Percentiles rank a stretch among this genome's conserved stretches.
These are phyloP conservation scores for Lentinula sp. DNA, from an alignment of 768 basidiomycete species.

Conservation along the genomic window DNA sequence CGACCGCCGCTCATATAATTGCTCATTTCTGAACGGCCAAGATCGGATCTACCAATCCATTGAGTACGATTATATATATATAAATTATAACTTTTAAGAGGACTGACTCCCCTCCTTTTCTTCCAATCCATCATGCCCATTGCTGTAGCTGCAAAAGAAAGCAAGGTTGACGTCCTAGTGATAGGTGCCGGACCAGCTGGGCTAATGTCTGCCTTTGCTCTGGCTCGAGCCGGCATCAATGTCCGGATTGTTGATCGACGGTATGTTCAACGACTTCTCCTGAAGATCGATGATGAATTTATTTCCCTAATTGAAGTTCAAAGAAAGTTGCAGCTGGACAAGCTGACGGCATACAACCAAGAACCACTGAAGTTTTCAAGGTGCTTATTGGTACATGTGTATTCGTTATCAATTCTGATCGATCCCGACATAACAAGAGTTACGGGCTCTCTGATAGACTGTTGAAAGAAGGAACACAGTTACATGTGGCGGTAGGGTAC, in stretches of 20 bases:
- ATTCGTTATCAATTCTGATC: neutral
- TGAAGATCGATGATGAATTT: neutral
- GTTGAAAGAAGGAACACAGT: conserved; percentile 56
- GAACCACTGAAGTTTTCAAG: conserved; percentile 51
- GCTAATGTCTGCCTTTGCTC: conserved; percentile 64
- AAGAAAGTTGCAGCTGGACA: conserved; percentile 46
- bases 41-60: neutral
- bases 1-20: neutral
- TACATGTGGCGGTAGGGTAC: conserved; percentile 58
- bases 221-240: conserved; percentile 49
- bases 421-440: conserved; percentile 36
- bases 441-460: conserved; percentile 70
- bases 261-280: conserved; percentile 18
- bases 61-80: neutral
- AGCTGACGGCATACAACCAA: conserved; percentile 55
- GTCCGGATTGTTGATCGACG: conserved; percentile 58
- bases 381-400: conserved; percentile 18
- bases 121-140: neutral
- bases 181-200: conserved; percentile 31
- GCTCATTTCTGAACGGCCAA: neutral
- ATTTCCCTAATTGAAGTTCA: conserved; percentile 26
- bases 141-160: neutral
- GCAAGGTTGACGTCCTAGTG: conserved; percentile 1
- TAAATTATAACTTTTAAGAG: neutral
- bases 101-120: neutral